phyloP scores from a whole-genome alignment of 805 yeast genomes.

The Ogataea trehalophila region DNA sequence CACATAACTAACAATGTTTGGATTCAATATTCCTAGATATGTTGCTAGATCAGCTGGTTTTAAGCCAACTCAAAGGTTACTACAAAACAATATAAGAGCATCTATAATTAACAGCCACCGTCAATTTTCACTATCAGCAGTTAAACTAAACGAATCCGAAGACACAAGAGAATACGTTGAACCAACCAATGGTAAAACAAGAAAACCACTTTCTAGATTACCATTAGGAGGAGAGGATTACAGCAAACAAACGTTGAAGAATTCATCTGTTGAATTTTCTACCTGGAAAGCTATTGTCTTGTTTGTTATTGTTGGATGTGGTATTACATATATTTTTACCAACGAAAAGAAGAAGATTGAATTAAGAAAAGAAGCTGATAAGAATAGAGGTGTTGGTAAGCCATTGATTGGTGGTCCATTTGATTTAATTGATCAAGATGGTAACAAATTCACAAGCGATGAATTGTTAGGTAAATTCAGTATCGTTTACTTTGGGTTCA shows the following conservation, averaged over 20 bases:
- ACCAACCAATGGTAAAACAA: conserved; percentile 5
- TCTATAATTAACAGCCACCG: no score
- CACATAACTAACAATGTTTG: no score
- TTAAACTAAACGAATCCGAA: no score
- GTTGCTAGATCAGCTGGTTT: no score
- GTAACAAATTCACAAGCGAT: conserved; percentile 69
- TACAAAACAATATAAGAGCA: no score
- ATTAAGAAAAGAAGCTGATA: conserved; percentile 73
- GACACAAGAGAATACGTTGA: no score
- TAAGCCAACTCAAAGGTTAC: no score
- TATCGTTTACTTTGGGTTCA: conserved; percentile 90
- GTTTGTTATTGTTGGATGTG: conserved; percentile 66
- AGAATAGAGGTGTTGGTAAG: conserved; percentile 83
- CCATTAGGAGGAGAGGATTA: conserved; percentile 61
- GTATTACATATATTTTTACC: conserved; percentile 63
- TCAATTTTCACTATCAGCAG: no score
- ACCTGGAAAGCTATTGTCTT: conserved; percentile 80
- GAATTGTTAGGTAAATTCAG: conserved; percentile 76
- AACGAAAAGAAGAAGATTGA: conserved; percentile 72
- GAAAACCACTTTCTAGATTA: conserved; percentile 73
- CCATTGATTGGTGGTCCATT: conserved; percentile 94
- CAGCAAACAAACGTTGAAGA: conserved; percentile 24
- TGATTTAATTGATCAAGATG: conserved; percentile 63
- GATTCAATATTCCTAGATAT: no score
- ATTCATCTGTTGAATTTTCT: conserved; percentile 59